Conservation (phyloP, 2,329 filamentous ascomycete genomes). For the Endoconidiophora polonica region DNA sequence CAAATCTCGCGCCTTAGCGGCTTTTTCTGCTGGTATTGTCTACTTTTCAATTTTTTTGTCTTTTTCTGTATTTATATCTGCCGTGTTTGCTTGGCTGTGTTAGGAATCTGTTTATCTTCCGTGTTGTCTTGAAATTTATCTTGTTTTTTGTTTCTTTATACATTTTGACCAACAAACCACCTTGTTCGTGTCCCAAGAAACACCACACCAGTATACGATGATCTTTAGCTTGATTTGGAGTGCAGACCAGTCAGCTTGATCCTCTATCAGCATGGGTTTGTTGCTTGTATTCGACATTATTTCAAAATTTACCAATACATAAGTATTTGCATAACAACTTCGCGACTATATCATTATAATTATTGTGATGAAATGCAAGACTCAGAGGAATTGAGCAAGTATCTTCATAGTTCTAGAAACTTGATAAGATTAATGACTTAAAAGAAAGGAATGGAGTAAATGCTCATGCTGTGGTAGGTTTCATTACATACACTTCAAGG, state of each 20-base stretch:
- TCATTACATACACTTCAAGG: no score
- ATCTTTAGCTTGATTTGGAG: background rate
- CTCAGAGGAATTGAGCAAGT: no score
- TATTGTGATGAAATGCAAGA: no score
- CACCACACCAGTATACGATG: slow-evolving; percentile 18
- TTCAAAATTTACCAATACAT: no score
- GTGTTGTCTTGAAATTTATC: background rate
- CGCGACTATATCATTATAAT: no score
- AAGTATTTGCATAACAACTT: no score
- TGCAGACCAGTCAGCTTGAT: slow-evolving; percentile 2
- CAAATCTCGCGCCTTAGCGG: background rate
- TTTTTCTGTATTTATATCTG: background rate
- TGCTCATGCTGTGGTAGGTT: no score
- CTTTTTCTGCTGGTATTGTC: background rate
- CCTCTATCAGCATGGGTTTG: background rate
- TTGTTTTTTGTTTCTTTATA: background rate
- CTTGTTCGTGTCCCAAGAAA: no score
- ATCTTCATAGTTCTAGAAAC: no score
- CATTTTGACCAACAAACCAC: background rate
- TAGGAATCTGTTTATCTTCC: slow-evolving; percentile 2
- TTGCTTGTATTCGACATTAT: background rate
- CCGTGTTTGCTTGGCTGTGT: background rate
- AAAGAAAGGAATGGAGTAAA: no score
- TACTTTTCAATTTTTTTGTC: background rate
- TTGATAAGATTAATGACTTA: no score